Conservation (phyloP, 164 flowering plant species). For the Sedum album region DNA sequence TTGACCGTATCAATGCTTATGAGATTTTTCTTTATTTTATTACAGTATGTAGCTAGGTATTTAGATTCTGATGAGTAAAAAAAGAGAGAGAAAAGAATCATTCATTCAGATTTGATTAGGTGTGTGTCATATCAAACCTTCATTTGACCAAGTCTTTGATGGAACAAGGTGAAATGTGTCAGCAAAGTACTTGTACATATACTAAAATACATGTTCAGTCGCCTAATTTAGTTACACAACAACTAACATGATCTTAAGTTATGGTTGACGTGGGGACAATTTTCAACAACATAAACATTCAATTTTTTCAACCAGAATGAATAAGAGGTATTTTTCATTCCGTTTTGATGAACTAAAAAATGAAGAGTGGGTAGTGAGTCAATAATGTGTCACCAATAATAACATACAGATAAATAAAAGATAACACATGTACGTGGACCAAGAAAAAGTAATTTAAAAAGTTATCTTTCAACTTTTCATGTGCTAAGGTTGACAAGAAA, state of each 20-base stretch:
- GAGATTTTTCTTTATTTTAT: no score
- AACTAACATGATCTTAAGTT: background rate
- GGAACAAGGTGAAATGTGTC: no score
- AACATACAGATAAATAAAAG: background rate
- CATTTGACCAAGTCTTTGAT: no score
- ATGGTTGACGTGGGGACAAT: background rate
- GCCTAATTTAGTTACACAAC: slow-evolving; percentile 1
- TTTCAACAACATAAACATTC: background rate
- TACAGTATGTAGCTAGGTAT: no score
- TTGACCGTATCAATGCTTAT: no score
- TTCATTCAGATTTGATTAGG: no score
- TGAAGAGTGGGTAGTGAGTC: background rate
- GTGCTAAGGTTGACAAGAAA: slow-evolving; percentile 1
- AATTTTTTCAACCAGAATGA: background rate
- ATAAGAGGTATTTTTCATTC: background rate
- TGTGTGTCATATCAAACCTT: no score
- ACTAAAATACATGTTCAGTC: no score
- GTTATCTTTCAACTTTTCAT: slow-evolving; percentile 3
- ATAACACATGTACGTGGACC: slow-evolving; percentile 2
- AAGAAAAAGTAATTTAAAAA: background rate
- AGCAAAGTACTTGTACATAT: no score
- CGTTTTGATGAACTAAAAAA: slow-evolving; percentile 2
- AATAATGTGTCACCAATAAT: slow-evolving; percentile 1
- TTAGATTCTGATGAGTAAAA: no score
- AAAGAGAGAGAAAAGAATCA: no score